Evolutionary conservation across 257 asterid species (phyloP), one percentile per base, ranked within the genome.

Genomic region (Perilla frutescens): DNA sequence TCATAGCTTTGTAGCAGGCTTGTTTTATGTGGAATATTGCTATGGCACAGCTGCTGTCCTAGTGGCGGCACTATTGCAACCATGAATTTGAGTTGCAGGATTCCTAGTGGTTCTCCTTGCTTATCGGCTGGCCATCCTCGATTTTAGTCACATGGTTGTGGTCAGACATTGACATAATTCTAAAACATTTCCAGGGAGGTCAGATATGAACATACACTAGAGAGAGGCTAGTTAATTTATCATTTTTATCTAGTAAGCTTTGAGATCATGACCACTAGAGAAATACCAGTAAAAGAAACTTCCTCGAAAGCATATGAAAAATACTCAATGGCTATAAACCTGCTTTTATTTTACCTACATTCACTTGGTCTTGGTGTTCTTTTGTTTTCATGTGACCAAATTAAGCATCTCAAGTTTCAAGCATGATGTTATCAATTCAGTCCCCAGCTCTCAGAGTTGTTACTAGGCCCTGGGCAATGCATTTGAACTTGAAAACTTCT

Each of bases 401-500:
- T 29, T 57, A 55, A 50, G 54, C 6, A 29, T 14, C 73, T 37
- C 48, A 37, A 32, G 59, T 32, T 31, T 3, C 4, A 20, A 66
- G 8, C 4, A 14, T 51, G 12, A 47, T 45, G 8, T 70, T 59
- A 62, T 11, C n/a, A 59, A 26, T 48, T 11, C n/a, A 59, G 37
- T 48, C 5, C 32, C 69, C 39, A 49, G 62, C 49, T 61, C 53
- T 36, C 49, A 31, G 47, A 31, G 67, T 49, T 72, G 65, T 65
- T 66, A 66, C 58, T 57, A 66, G 69, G 58, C 49, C 49, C 40
- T 59, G 14, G 40, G 62, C 59, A 55, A 43, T 49, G 57, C 32
- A 26, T 47, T 68, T 53, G 64, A 68, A 68, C 55, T 26, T 49
- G 73, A 15, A 66, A 49, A 12, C 49, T 20, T 45, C 79, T 20